Conservation (phyloP, 2,329 filamentous ascomycete species). For the Elsinoe perseae region DNA sequence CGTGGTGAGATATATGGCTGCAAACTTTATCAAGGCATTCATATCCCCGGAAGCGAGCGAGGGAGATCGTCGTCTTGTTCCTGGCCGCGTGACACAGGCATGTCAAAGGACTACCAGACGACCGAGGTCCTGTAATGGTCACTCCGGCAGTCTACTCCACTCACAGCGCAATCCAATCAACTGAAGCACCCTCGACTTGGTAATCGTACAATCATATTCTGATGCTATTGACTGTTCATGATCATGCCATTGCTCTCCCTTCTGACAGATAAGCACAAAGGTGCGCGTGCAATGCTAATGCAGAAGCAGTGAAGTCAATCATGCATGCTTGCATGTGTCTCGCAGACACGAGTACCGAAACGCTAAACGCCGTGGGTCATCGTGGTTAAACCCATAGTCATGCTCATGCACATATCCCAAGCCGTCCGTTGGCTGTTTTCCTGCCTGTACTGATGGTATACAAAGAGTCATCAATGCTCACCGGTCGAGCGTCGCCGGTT, state of each 20-base stretch:
- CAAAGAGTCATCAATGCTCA: neutral
- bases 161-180: too few species aligned
- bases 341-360: neutral
- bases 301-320: neutral
- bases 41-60: neutral
- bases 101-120: neutral
- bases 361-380: constrained; percentile 1
- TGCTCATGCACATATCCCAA: constrained; percentile 1
- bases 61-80: neutral
- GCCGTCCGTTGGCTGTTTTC: neutral
- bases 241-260: neutral
- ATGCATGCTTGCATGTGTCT: neutral
- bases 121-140: neutral
- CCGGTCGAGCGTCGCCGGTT: neutral
- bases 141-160: neutral
- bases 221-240: neutral
- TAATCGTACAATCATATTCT: neutral
- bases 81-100: neutral
- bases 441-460: constrained; percentile 4
- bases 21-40: neutral
- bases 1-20: constrained; percentile 3
- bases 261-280: neutral
- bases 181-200: too few species aligned
- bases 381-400: neutral
- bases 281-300: neutral